Conservation (phyloP, 495 filamentous ascomycete species). For the Aspergillus kassunensis region DNA sequence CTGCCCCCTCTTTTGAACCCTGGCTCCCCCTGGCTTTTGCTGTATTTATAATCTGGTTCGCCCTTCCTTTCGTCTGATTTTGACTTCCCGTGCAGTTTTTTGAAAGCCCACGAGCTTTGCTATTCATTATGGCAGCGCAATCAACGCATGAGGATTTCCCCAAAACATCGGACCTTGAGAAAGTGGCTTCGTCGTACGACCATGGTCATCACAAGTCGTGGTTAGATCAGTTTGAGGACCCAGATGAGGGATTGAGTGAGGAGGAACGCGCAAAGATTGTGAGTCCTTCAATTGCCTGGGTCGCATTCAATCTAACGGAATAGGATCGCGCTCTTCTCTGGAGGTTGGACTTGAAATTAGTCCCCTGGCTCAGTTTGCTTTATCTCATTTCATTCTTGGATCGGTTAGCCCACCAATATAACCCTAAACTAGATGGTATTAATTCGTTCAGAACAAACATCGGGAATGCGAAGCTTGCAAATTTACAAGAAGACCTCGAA, state of each 20-base stretch:
- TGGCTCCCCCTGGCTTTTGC: not conserved
- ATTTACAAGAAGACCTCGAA: slow-evolving; percentile 58
- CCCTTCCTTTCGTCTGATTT: not conserved
- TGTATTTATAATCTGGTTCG: not conserved
- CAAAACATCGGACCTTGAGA: slow-evolving; percentile 25
- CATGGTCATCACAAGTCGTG: slow-evolving; percentile 7
- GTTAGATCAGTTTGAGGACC: slow-evolving; percentile 46
- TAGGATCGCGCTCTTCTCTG: slow-evolving; percentile 66
- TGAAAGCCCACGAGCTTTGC: not conserved
- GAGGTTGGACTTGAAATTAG: slow-evolving; percentile 66
- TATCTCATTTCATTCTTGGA: slow-evolving; percentile 86
- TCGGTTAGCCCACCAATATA: slow-evolving; percentile 29
- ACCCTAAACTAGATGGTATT: slow-evolving; percentile 16
- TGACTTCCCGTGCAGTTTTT: not conserved
- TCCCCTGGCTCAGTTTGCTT: slow-evolving; percentile 81
- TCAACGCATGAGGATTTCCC: slow-evolving; percentile 16
- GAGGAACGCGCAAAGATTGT: slow-evolving; percentile 68
- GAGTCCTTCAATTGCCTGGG: slow-evolving; percentile 19
- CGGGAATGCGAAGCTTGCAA: slow-evolving; percentile 84
- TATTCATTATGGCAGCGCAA: slow-evolving; percentile 12
- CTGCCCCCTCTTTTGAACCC: slow-evolving; percentile 3
- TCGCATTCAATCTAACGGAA: not conserved
- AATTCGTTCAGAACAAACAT: slow-evolving; percentile 58
- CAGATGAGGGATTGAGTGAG: slow-evolving; percentile 62
- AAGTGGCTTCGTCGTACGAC: not conserved